Percentiles rank a stretch among this genome's conserved stretches.
phyloP scores from a whole-genome alignment of 208 protist species.

The Wallacemonas rigidus region DNA sequence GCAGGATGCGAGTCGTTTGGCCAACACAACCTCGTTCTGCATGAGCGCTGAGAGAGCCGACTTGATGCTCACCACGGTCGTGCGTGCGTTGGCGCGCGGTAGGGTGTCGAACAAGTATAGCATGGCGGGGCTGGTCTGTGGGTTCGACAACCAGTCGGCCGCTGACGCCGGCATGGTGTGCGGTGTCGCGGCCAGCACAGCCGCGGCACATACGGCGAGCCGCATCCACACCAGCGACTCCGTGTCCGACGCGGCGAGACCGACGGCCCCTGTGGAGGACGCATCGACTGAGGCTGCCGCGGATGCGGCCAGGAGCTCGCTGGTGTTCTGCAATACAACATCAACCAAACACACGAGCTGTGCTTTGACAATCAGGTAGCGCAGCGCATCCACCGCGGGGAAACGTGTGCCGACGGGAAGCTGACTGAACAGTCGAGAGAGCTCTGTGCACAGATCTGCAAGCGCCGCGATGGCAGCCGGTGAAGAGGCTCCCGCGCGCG shows the following conservation, averaged over 20 bases:
- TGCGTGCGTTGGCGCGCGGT: constrained; percentile 13
- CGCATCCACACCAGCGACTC: constrained; percentile 30
- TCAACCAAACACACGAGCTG: background rate
- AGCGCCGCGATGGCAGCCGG: background rate
- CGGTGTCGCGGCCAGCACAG: constrained; percentile 13
- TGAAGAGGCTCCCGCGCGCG: background rate
- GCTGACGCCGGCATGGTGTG: background rate
- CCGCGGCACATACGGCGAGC: constrained; percentile 24
- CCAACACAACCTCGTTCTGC: constrained; percentile 22
- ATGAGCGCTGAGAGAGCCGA: constrained; percentile 25
- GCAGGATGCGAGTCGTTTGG: too few species aligned
- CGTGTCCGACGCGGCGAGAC: constrained; percentile 21
- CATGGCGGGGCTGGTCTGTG: constrained; percentile 19
- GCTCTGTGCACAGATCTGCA: constrained; percentile 12
- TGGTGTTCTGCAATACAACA: background rate
- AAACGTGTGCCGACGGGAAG: constrained; percentile 37
- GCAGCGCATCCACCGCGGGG: constrained; percentile 36
- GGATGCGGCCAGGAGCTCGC: background rate
- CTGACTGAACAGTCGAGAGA: constrained; percentile 21
- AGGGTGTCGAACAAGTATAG: constrained; percentile 19
- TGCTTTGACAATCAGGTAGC: constrained; percentile 21
- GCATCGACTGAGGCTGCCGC: background rate
- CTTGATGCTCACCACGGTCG: constrained; percentile 8
- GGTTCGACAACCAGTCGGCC: background rate
- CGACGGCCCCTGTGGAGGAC: constrained; percentile 1